phyloP scores from a whole-genome alignment of 306 rosid species.

The Dalbergia cochinchinensis region DNA sequence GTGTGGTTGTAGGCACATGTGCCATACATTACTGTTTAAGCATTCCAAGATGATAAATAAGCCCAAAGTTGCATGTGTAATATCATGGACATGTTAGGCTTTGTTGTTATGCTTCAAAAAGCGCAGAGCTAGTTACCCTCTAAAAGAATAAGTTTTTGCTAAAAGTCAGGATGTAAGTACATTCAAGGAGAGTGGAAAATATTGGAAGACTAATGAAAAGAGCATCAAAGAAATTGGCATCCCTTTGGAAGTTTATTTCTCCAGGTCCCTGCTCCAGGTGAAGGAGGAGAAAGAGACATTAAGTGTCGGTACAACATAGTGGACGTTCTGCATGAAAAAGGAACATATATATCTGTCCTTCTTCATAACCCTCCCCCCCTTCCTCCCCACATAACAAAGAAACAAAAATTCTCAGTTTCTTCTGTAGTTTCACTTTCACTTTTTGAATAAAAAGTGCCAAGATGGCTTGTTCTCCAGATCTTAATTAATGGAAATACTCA shows the following conservation, averaged over 20 bases:
- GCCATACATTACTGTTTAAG: neutral
- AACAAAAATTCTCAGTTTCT: neutral
- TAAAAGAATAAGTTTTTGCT: slow-evolving; percentile 32
- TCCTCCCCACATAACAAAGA: neutral
- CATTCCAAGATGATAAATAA: slow-evolving; percentile 16
- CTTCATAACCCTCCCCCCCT: neutral
- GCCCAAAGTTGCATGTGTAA: neutral
- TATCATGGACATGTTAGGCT: neutral
- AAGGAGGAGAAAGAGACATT: slow-evolving; percentile 15
- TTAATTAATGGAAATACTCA: neutral
- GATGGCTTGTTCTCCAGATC: slow-evolving; percentile 2
- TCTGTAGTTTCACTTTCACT: neutral
- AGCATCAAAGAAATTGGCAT: slow-evolving; percentile 20
- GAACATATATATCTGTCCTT: neutral
- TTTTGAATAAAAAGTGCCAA: neutral
- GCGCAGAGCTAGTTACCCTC: slow-evolving; percentile 18
- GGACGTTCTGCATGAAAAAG: neutral
- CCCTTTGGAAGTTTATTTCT: slow-evolving; percentile 11
- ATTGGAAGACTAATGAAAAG: neutral
- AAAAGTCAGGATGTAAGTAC: neutral
- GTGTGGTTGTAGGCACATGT: slow-evolving; percentile 13
- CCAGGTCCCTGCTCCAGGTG: neutral
- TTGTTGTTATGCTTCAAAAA: slow-evolving; percentile 3
- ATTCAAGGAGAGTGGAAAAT: neutral
- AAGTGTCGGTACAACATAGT: neutral